These are phyloP conservation scores for Petunia secreta DNA, from an alignment of 257 asterid species.

Conservation along the genomic window DNA sequence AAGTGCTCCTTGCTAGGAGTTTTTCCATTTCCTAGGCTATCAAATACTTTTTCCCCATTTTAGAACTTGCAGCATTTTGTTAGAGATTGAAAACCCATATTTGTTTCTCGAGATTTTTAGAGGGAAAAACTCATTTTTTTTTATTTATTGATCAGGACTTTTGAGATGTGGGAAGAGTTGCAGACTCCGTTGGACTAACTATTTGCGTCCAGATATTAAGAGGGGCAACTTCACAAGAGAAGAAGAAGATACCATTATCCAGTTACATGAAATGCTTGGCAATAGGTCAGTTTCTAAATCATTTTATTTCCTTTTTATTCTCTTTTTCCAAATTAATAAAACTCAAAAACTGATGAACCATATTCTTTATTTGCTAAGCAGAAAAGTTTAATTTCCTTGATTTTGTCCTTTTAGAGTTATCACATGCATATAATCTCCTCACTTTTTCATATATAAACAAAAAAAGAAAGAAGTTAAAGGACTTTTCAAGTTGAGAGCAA, in stretches of 20 bases:
- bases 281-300: slow-evolving; percentile 48
- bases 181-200: slow-evolving; percentile 62
- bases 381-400: background rate
- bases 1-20: too few relatives aligned
- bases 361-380: background rate
- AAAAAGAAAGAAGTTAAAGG: slow-evolving; percentile 4
- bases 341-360: too few relatives aligned
- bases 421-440: background rate
- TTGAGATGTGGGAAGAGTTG: slow-evolving; percentile 71
- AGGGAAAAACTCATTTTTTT: background rate
- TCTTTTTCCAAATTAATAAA: background rate
- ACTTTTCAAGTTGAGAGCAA: background rate
- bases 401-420: background rate
- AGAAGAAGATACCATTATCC: slow-evolving; percentile 53
- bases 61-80: background rate
- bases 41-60: background rate
- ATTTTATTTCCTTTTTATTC: background rate
- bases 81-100: background rate
- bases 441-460: background rate
- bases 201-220: slow-evolving; percentile 59
- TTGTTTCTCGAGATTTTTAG: background rate
- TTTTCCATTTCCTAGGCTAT: background rate
- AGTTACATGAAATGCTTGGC: slow-evolving; percentile 55
- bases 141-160: slow-evolving; percentile 41
- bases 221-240: slow-evolving; percentile 57